Conservation (phyloP, 2,329 filamentous ascomycete species). For the Microcyclosporella mali region DNA sequence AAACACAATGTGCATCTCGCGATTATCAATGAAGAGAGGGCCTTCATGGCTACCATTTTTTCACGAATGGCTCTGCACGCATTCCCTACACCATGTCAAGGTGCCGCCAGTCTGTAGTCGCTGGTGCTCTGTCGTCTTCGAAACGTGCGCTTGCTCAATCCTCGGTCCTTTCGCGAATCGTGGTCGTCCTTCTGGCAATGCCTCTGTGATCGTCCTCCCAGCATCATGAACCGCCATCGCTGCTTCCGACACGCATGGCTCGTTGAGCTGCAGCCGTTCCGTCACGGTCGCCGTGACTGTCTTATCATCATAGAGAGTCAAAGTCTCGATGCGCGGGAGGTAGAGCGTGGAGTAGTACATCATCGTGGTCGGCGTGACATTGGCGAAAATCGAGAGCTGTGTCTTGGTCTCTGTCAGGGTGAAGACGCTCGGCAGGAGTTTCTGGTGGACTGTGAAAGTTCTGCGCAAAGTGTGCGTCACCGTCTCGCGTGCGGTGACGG, state of each 20-base stretch:
- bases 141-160: not conserved
- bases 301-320: no score
- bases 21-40: no score
- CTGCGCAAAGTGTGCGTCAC: no score
- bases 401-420: not conserved
- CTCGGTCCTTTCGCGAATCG: not conserved
- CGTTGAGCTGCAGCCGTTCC: no score
- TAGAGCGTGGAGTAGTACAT: not conserved
- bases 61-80: constrained; percentile 9
- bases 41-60: no score
- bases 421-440: no score
- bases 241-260: no score
- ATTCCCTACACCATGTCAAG: constrained; percentile 3
- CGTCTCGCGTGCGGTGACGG: not conserved
- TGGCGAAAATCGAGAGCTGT: constrained; percentile 3
- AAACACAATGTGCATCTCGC: no score
- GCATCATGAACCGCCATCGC: not conserved
- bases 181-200: not conserved
- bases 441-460: no score
- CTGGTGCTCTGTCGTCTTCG: not conserved
- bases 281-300: no score
- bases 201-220: no score
- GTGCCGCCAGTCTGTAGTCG: not conserved
- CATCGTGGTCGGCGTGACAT: constrained; percentile 3
- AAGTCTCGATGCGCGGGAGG: not conserved